Base-by-base conservation (phyloP, 202 grass and related monocot genomes). In the Eragrostis tef region DNA sequence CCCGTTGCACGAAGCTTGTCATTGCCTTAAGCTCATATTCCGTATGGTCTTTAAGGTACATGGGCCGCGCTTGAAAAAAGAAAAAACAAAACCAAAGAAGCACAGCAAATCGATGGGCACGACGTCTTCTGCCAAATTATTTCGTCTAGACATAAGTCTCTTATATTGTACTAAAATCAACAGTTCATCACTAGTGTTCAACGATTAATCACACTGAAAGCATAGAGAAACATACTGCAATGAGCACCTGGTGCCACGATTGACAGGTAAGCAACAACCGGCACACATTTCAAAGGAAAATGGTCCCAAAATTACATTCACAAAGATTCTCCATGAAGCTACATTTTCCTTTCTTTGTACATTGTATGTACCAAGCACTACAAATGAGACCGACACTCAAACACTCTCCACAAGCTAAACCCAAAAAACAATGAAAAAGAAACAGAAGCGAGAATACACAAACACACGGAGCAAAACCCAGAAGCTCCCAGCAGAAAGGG, bases 281-380 rank as follows among this genome's bases (percentile, higher is more conserved):
- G 41, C 41, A 57, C 42, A 69, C 26, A 76, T 81, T 39, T 34
- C 3, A 71, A 67, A 69, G 52, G 69, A 68, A 70, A 81, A 62
- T 22, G 71, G 71, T 13, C 58, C 11, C 56, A 36, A 65, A 57
- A 54, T 57, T 78, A 79, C 42, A 72, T 73, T 13, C 60, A 71
- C 61, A 71, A 45, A 36, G 19, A 31, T 20, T 70, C 46, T 58
- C 53, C 74, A 80, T 53, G 41, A 90, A 83, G n/a, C 85, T 87
- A 90, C 84, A 64, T 64, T 80, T 71, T 80, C 80, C 80, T 83
- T 83, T 86, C 88, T 90, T 83, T 90, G 80, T 90, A 90, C 84
- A 90, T 53, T 69, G 70, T 83, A 70, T 79, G 64, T 76, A 70
- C 61, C 59, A 47, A 75, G 34, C 64, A 45, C 45, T 79, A 83